phyloP scores from a whole-genome alignment of 2,329 filamentous ascomycete species.

The Xylariaceae sp. region DNA sequence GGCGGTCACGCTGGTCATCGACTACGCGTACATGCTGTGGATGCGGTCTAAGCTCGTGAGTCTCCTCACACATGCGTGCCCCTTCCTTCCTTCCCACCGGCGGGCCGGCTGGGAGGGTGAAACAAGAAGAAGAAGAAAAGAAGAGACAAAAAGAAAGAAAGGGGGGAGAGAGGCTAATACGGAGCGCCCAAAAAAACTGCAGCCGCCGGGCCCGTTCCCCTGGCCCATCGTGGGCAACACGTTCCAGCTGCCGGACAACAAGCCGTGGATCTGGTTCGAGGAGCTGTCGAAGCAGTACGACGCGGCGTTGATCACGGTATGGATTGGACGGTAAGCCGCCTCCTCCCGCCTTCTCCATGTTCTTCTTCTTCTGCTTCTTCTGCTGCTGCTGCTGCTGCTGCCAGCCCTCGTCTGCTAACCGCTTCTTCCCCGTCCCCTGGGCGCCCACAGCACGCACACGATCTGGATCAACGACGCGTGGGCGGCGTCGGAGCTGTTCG shows the following conservation, averaged over 20 bases:
- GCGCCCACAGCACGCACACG: slow-evolving; percentile 28
- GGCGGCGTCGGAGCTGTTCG: slow-evolving; percentile 45
- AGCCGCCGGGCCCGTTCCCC: slow-evolving; percentile 48
- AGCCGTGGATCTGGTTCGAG: slow-evolving; percentile 53
- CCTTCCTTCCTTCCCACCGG: not conserved
- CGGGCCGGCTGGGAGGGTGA: not conserved
- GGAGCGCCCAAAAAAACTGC: too few species aligned
- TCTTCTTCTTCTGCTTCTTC: too few species aligned
- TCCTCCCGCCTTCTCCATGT: not conserved
- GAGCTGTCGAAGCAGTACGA: slow-evolving; percentile 41
- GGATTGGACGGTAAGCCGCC: slow-evolving; percentile 39
- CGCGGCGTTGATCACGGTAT: slow-evolving; percentile 45
- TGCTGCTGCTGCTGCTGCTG: not conserved
- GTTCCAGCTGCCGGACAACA: slow-evolving; percentile 43
- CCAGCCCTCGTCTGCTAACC: too few species aligned
- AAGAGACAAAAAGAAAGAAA: too few species aligned
- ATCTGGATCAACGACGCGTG: slow-evolving; percentile 42
- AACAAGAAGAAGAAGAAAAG: too few species aligned
- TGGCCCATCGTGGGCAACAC: slow-evolving; percentile 49
- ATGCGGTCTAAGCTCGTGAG: slow-evolving; percentile 39
- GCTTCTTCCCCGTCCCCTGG: slow-evolving; percentile 2
- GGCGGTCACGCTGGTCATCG: slow-evolving; percentile 23
- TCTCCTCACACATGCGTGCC: too few species aligned
- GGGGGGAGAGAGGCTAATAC: too few species aligned
- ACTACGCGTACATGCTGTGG: slow-evolving; percentile 43